phyloP scores from a whole-genome alignment of 345 rosid species.

The Gossypium arboreum region DNA sequence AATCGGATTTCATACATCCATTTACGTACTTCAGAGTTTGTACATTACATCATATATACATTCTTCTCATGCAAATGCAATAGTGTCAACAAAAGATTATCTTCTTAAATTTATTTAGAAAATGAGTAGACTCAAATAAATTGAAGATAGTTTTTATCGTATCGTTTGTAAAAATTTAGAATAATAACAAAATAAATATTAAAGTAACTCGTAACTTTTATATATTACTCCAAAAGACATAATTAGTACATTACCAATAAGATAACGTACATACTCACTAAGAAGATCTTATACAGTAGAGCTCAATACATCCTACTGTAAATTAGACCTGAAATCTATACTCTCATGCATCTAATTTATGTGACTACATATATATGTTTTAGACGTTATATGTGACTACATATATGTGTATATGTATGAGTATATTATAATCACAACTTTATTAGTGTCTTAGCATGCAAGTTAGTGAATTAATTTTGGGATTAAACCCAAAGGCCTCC shows the following conservation, averaged over 20 bases:
- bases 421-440: not conserved
- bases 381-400: not conserved
- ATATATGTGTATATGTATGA: too few relatives aligned
- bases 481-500: slow-evolving; percentile 82
- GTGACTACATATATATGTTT: not conserved
- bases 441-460: not conserved
- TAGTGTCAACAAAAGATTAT: too few relatives aligned
- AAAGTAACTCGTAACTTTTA: too few relatives aligned
- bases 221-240: not conserved
- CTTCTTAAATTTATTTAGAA: too few relatives aligned
- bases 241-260: not conserved
- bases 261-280: not conserved
- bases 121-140: too few relatives aligned
- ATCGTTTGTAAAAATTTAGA: too few relatives aligned
- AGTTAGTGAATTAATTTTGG: not conserved
- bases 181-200: not conserved
- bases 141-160: too few relatives aligned
- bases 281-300: not conserved
- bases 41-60: too few relatives aligned
- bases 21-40: too few relatives aligned
- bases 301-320: not conserved
- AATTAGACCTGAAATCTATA: too few relatives aligned
- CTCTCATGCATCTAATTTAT: not conserved
- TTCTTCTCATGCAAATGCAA: too few relatives aligned
- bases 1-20: too few relatives aligned